Evolutionary conservation across 1,284 basidiomycete genomes (phyloP), one percentile per base, ranked within the genome.

Genomic region (Ceratobasidium sp.): DNA sequence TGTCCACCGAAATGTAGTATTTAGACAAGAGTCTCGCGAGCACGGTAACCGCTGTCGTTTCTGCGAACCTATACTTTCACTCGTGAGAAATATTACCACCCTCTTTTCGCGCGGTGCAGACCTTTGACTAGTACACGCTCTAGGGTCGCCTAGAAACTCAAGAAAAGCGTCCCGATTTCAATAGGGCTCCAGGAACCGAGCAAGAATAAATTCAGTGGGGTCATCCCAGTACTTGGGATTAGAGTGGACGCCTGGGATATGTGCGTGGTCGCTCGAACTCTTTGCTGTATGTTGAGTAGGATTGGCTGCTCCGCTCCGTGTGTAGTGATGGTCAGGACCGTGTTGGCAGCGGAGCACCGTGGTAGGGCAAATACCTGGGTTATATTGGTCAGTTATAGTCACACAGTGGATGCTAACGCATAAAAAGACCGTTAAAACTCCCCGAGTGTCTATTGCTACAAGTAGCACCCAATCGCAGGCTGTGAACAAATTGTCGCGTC

Each of bases 221-320:
- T 86, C 80, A 55, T 81, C 75, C 85, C 86, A 87, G 72, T 84
- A 83, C 52, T 76, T 72, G 82, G 80, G 81, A 72, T 83, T 80
- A 72, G 79, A 76, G 64, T 86, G 85, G 53, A 87, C 72, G 4
- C 80, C 85, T 31, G 82, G 78, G 35, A 86, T 75, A 0, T 75
- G 72, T 53, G 86, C 8, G 7, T 12, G 45, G 22, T 47, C 6
- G 7, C 60, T 27, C 38, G 60, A 35, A 74, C 25, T 70, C 70
- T 3, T 81, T 78, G 13, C 81, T 85, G 70, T 81, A 75, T 3
- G 75, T 75, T 7, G 29, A 49, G 73, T 75, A 55, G 74, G 80
- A 58, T 82, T 78, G 3, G 82, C 83, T 3, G 74, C 72, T 15
- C 68, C 57, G 68, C 80, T 82, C 1, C 75, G 78, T 2, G 79